These are phyloP conservation scores for Candida incommunis DNA, from an alignment of 805 yeast species.

Conservation along the genomic window DNA sequence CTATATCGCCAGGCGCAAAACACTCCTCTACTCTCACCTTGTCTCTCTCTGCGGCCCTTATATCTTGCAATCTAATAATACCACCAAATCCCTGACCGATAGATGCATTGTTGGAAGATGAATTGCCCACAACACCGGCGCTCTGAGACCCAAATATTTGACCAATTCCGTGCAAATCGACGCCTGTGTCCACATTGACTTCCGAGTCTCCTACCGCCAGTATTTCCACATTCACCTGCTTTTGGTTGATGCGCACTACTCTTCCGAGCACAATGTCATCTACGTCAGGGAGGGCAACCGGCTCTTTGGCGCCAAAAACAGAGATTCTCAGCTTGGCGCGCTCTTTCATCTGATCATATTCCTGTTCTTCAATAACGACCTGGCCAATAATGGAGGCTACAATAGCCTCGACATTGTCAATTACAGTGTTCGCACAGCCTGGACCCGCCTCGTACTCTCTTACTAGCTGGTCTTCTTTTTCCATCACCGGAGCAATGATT, in stretches of 20 bases:
- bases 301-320: background rate
- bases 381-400: constrained; percentile 9
- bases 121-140: constrained; percentile 16
- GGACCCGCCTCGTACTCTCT: constrained; percentile 44
- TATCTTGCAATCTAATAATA: constrained; percentile 72
- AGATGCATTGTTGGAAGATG: constrained; percentile 13
- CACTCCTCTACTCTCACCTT: constrained; percentile 64
- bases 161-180: constrained; percentile 41
- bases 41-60: constrained; percentile 84
- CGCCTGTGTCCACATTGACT: constrained; percentile 47
- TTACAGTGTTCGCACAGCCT: constrained; percentile 43
- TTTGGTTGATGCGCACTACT: constrained; percentile 49
- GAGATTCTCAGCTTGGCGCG: background rate
- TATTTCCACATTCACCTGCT: constrained; percentile 71
- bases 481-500: constrained; percentile 41
- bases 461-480: constrained; percentile 20
- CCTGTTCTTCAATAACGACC: background rate
- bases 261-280: constrained; percentile 70
- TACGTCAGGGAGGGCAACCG: constrained; percentile 48
- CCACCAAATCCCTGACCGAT: constrained; percentile 81
- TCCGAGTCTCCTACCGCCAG: constrained; percentile 44
- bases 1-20: constrained; percentile 85
- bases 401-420: constrained; percentile 13
- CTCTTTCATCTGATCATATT: background rate
- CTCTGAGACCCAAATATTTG: background rate